A percentile compares a stretch with the other conserved stretches of the same genome.
These are phyloP conservation scores for Podospora pseudocomata DNA, from an alignment of 495 filamentous ascomycete genomes.

Conservation along the genomic window DNA sequence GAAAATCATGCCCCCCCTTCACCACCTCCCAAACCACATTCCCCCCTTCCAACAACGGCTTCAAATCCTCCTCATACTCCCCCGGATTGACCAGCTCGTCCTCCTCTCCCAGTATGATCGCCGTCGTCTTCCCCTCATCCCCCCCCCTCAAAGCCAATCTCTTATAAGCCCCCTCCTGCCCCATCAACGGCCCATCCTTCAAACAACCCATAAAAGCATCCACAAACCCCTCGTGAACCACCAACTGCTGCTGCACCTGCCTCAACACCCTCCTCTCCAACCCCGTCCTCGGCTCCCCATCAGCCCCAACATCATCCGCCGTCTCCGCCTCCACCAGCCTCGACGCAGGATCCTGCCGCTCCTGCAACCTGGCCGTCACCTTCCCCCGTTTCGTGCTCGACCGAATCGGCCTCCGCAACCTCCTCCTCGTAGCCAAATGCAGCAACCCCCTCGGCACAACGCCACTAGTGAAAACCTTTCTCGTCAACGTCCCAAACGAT, in stretches of 20 bases:
- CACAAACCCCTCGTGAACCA: slow-evolving; percentile 51
- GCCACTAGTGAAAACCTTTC: slow-evolving; percentile 58
- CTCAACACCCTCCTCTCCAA: slow-evolving; percentile 33
- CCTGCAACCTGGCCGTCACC: not conserved
- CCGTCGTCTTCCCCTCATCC: slow-evolving; percentile 42
- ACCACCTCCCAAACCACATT: slow-evolving; percentile 43
- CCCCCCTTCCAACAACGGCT: slow-evolving; percentile 37
- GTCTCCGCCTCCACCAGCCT: not conserved
- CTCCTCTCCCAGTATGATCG: slow-evolving; percentile 45
- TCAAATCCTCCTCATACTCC: slow-evolving; percentile 36
- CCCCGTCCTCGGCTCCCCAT: slow-evolving; percentile 19
- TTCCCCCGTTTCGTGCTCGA: slow-evolving; percentile 24
- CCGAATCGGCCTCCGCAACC: slow-evolving; percentile 41
- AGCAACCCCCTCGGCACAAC: slow-evolving; percentile 42
- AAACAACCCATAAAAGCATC: slow-evolving; percentile 50
- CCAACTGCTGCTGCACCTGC: slow-evolving; percentile 51
- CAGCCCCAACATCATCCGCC: slow-evolving; percentile 28
- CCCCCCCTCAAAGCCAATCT: slow-evolving; percentile 36
- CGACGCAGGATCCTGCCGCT: not conserved
- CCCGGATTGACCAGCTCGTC: slow-evolving; percentile 49
- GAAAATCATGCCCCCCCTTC: slow-evolving; percentile 51
- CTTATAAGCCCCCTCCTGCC: slow-evolving; percentile 48
- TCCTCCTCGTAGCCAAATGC: slow-evolving; percentile 33
- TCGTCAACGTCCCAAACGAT: slow-evolving; percentile 57
- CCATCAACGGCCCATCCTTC: slow-evolving; percentile 46